phyloP scores from a whole-genome alignment of 1,139 yeast species.

The Geotrichum aggregatum region DNA sequence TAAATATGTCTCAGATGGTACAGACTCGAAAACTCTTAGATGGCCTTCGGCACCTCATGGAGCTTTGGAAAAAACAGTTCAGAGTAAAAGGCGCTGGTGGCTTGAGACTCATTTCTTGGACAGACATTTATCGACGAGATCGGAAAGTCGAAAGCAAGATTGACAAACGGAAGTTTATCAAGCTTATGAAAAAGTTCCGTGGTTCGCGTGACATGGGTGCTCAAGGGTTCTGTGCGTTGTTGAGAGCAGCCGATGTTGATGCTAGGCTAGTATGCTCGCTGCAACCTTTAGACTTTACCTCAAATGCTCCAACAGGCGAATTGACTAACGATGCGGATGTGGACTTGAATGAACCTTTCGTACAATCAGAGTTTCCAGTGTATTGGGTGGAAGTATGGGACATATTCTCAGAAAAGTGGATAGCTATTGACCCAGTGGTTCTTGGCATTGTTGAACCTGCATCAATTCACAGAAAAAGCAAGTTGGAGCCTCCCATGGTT shows the following conservation, averaged over 20 bases:
- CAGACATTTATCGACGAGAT: conserved; percentile 42
- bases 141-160: conserved; percentile 28
- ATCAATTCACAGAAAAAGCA: conserved; percentile 49
- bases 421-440: conserved; percentile 78
- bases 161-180: conserved; percentile 27
- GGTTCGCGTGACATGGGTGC: conserved; percentile 82
- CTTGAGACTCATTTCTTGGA: conserved; percentile 56
- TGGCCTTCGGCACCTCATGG: conserved; percentile 62
- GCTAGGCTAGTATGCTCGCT: conserved; percentile 75
- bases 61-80: conserved; percentile 58
- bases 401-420: conserved; percentile 63
- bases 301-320: conserved; percentile 34
- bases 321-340: conserved; percentile 20
- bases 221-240: conserved; percentile 77
- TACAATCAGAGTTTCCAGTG: conserved; percentile 54
- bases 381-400: conserved; percentile 98
- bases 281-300: conserved; percentile 85
- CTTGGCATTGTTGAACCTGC: conserved; percentile 63
- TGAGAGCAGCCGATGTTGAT: conserved; percentile 66
- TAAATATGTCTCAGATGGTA: conserved; percentile 17
- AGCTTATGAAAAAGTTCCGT: conserved; percentile 24
- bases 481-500: conserved; percentile 70
- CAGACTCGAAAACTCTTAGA: conserved; percentile 63
- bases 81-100: conserved; percentile 46
- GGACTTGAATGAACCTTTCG: conserved; percentile 11